A percentile compares a stretch with the other conserved stretches of the same genome.
Conservation (phyloP, 2,329 filamentous ascomycete genomes). For the Paecilomyces variotii region DNA sequence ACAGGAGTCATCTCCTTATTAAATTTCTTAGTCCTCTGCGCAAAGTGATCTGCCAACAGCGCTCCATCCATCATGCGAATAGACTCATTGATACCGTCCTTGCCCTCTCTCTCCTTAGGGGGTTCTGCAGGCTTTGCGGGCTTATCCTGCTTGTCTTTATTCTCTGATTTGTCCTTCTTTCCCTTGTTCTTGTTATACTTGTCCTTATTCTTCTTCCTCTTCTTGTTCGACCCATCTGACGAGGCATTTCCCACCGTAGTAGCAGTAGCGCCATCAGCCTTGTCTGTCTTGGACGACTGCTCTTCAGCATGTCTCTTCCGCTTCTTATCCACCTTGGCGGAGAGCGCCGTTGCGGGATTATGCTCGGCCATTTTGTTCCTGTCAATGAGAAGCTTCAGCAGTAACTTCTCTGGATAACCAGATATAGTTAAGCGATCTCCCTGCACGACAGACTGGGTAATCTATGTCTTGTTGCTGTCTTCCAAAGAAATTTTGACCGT, state of each 20-base stretch:
- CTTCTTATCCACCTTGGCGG: constrained; percentile 31
- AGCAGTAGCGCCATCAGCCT: constrained; percentile 11
- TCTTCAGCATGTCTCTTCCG: constrained; percentile 32
- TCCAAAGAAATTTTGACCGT: constrained; percentile 6
- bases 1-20: constrained; percentile 72
- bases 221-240: constrained; percentile 23
- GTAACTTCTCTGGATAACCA: not conserved
- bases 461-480: not conserved
- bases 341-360: constrained; percentile 14
- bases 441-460: not conserved
- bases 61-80: constrained; percentile 76
- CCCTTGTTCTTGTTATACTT: constrained; percentile 10
- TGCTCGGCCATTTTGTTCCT: not conserved
- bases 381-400: constrained; percentile 1
- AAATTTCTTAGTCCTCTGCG: constrained; percentile 68
- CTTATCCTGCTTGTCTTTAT: constrained; percentile 15
- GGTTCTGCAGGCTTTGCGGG: not conserved
- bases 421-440: not conserved
- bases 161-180: constrained; percentile 14
- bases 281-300: constrained; percentile 15
- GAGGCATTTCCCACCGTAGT: constrained; percentile 9
- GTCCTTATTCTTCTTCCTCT: constrained; percentile 20
- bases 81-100: constrained; percentile 69
- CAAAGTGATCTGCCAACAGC: constrained; percentile 77
- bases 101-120: constrained; percentile 44